A percentile compares a stretch with the other conserved stretches of the same genome.
These are phyloP conservation scores for Moniliophthora roreri DNA, from an alignment of 1,284 basidiomycete species.

Conservation along the genomic window DNA sequence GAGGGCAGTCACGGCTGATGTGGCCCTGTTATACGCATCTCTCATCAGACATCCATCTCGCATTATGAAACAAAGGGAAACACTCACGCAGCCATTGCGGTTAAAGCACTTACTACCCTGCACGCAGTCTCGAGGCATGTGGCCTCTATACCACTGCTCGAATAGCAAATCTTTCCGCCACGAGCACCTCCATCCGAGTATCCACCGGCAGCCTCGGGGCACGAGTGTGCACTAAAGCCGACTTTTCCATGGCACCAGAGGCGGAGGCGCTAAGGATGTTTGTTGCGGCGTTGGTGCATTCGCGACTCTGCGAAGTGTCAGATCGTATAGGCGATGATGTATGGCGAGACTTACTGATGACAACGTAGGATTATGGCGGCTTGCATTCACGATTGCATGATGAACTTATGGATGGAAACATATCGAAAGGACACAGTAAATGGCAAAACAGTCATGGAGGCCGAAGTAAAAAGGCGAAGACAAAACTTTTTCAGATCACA, in stretches of 20 bases:
- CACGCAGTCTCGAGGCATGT: conserved; percentile 84
- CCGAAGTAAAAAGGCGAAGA: no score
- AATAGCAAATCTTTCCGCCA: conserved; percentile 70
- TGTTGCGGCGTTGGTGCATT: conserved; percentile 63
- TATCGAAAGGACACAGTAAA: no score
- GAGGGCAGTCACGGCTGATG: conserved; percentile 80
- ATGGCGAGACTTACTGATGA: conserved; percentile 48
- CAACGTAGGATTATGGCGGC: no score
- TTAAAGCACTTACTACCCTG: conserved; percentile 90
- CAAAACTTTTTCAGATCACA: no score
- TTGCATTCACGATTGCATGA: no score
- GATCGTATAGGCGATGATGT: conserved; percentile 9
- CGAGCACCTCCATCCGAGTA: conserved; percentile 40
- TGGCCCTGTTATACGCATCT: conserved; percentile 66
- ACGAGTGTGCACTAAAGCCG: conserved; percentile 85
- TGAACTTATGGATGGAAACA: no score
- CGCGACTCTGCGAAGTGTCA: conserved; percentile 57
- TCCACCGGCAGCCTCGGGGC: conserved; percentile 58
- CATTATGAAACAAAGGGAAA: background rate
- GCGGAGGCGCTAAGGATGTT: conserved; percentile 33
- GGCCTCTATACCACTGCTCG: conserved; percentile 89
- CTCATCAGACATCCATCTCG: conserved; percentile 1
- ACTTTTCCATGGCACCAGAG: conserved; percentile 66
- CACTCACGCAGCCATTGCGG: conserved; percentile 71
- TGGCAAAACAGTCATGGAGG: no score